phyloP scores from a whole-genome alignment of 176 grass and related monocot species.

The bread wheat (Triticum aestivum) region IWGSC_CS_RefSeq_v2.1 NC_057797.1:530033334-530033833 shows the following conservation, averaged over 20 bases:
- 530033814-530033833: too few relatives aligned
- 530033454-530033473: not conserved
- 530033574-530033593: conserved; percentile 28
- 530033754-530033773: too few relatives aligned
- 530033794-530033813: not conserved
- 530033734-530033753: not conserved
- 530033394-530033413: not conserved
- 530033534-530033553: conserved; percentile 11
- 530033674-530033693: not conserved
- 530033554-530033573: conserved; percentile 6
- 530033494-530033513: not conserved
- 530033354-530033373: not conserved
- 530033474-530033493: not conserved
- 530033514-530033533: not conserved
- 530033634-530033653: not conserved
- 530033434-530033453: not conserved
- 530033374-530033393: not conserved
- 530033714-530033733: not conserved
- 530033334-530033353: not conserved
- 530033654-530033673: not conserved
- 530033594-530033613: too few relatives aligned
- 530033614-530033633: not conserved
- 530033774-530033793: not conserved
- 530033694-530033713: not conserved
- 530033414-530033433: not conserved